phyloP scores from a whole-genome alignment of 108 stramenopile species.

The Nannochloropsis salina region DNA sequence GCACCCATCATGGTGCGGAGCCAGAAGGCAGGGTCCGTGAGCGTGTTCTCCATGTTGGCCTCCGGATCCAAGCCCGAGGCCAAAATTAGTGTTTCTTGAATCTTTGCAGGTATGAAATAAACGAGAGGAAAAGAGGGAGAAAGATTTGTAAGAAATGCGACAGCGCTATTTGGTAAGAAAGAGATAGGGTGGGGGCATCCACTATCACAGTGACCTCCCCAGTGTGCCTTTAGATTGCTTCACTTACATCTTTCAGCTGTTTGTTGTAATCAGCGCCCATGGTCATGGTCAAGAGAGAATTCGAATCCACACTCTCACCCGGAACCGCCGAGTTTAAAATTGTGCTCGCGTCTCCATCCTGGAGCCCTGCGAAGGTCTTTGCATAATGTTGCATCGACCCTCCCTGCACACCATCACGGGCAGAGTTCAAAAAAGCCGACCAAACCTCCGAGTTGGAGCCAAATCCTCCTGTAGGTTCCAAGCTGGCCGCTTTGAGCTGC shows the following conservation, averaged over 20 bases:
- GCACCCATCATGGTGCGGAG: neutral
- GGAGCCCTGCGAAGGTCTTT: neutral
- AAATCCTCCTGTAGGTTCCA: neutral
- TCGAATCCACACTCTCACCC: neutral
- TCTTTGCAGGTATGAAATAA: neutral
- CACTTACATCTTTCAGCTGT: neutral
- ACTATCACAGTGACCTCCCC: too few species aligned
- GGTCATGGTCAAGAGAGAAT: neutral
- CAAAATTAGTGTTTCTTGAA: neutral
- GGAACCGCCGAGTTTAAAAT: constrained; percentile 10
- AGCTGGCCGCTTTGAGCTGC: neutral
- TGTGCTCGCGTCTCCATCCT: neutral
- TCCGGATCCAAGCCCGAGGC: neutral
- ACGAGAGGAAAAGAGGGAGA: neutral
- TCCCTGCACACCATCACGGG: neutral
- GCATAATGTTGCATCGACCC: neutral
- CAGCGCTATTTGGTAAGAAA: too few species aligned
- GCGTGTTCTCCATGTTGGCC: neutral
- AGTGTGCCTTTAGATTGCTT: neutral
- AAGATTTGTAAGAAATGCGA: neutral
- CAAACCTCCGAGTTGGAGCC: neutral
- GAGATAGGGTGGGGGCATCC: too few species aligned
- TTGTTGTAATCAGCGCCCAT: neutral
- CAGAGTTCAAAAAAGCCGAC: neutral
- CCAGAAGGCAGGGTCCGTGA: neutral